Evolutionary conservation across 805 yeast species (phyloP).

Genomic region (Lipomyces lipofer): DNA sequence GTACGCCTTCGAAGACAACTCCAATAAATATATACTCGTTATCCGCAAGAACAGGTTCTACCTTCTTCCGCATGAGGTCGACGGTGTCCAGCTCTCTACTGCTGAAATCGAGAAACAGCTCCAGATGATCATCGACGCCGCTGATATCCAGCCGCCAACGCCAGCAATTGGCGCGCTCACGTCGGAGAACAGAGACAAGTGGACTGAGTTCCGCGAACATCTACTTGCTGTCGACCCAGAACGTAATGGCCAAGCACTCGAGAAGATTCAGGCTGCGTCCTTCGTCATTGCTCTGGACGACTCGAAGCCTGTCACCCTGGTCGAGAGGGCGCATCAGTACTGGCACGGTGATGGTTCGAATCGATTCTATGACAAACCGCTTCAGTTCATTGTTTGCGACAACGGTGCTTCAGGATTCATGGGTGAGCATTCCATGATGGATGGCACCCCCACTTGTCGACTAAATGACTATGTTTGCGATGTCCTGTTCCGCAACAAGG

Average conservation of each 20-base stretch:
- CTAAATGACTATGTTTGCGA: constrained; percentile 74
- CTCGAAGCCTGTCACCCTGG: constrained; percentile 66
- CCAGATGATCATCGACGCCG: constrained; percentile 50
- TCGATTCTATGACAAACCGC: constrained; percentile 89
- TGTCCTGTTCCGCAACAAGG: constrained; percentile 53
- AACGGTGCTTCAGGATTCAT: constrained; percentile 89
- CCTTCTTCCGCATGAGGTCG: constrained; percentile 53
- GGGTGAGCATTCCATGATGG: constrained; percentile 98
- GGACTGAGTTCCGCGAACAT: constrained; percentile 61
- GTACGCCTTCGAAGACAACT: constrained; percentile 41
- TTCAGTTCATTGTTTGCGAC: constrained; percentile 75
- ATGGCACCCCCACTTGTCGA: constrained; percentile 92
- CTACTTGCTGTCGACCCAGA: constrained; percentile 56
- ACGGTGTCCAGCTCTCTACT: constrained; percentile 42
- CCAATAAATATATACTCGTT: constrained; percentile 69
- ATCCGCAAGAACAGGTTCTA: constrained; percentile 76
- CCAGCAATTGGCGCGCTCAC: constrained; percentile 77
- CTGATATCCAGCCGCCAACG: constrained; percentile 45
- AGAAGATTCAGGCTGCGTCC: constrained; percentile 71
- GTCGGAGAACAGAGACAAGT: constrained; percentile 80
- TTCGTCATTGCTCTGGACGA: constrained; percentile 82
- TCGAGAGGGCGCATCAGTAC: constrained; percentile 76
- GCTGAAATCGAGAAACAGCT: constrained; percentile 55
- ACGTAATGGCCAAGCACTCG: constrained; percentile 59
- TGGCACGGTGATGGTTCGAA: constrained; percentile 97